phyloP scores from a whole-genome alignment of 2,329 filamentous ascomycete genomes.

The Neoarthrinium moseri region DNA sequence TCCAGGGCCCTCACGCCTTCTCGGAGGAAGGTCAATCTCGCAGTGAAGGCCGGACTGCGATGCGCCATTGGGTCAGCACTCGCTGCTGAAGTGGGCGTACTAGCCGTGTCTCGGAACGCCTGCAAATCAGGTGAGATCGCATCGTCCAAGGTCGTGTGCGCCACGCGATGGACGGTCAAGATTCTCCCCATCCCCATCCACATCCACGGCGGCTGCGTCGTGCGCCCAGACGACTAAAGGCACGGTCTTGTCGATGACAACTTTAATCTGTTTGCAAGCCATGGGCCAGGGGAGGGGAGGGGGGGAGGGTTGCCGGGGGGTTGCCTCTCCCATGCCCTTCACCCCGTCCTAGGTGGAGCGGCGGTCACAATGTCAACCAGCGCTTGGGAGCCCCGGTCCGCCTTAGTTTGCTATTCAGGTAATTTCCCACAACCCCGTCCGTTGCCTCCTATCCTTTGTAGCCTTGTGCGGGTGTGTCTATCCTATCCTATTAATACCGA shows the following conservation, averaged over 20 bases:
- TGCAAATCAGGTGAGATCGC: no score
- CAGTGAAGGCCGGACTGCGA: no score
- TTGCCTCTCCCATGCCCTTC: not conserved
- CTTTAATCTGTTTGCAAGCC: slow-evolving; percentile 4
- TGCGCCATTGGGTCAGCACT: not conserved
- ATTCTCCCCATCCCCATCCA: no score
- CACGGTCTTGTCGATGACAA: slow-evolving; percentile 8
- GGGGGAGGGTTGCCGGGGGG: no score
- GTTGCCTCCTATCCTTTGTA: slow-evolving; percentile 22
- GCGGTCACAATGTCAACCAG: slow-evolving; percentile 5
- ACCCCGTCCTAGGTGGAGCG: not conserved
- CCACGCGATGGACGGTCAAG: no score
- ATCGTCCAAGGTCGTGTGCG: no score
- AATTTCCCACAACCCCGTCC: slow-evolving; percentile 26
- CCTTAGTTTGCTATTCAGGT: slow-evolving; percentile 7
- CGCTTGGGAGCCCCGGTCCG: not conserved
- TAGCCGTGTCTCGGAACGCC: no score
- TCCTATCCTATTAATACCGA: slow-evolving; percentile 48
- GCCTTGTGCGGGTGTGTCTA: slow-evolving; percentile 21
- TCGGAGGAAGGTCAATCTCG: slow-evolving; percentile 3
- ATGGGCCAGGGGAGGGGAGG: no score
- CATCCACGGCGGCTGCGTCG: no score
- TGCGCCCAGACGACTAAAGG: not conserved
- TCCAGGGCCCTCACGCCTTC: not conserved
- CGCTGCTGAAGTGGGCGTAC: no score